Evolutionary conservation across 345 rosid genomes (phyloP), one percentile per base, ranked within the genome.

Genomic region (Garcia nutans): DNA sequence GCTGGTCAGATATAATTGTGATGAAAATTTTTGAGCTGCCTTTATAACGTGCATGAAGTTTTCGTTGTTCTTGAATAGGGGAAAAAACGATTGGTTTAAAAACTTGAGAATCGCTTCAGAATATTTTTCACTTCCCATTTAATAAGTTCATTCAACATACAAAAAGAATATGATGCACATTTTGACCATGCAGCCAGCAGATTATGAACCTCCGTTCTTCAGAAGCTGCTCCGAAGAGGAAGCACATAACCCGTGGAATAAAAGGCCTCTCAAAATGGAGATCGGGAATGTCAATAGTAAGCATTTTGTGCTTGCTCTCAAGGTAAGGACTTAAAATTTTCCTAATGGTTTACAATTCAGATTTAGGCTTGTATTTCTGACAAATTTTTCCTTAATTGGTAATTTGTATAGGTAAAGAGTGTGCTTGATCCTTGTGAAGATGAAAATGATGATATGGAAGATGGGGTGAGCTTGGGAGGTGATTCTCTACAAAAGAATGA

Each of bases 371-470:
- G 70, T 67, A 56, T 23, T 55, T 58, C 22, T 33, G 37, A 59
- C 67, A 62, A 33, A 47, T 12, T 54, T 63, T 73, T 75, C 19
- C 15, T 28, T 55, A 33, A 41, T 37, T 58, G 63, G 71, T 81
- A 42, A 76, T 47, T 68, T 83, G 42, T 72, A 54, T 86, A 96
- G 98, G 98, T 93, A 61, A 92, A 96, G 87, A 96, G 98, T 72
- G 97, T 93, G 77, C 99, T 96, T 74, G 99, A 96, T 83, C 99
- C 98, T 55, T 96, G 98, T 78, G 95, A 89, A 85, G 93, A 93
- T 84, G 98, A 92, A 76, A 89, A 88, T 78, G 86, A 84, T 80
- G 93, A 87, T 73, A 86, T 87, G 84, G 87, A 90, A 76, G 95
- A 88, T 76, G 93, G 71, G 67, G 90, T 83, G 82, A 88, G 87